Evolutionary conservation across 1,284 basidiomycete species (phyloP).

Genomic region (Violaceomyces palustris): DNA sequence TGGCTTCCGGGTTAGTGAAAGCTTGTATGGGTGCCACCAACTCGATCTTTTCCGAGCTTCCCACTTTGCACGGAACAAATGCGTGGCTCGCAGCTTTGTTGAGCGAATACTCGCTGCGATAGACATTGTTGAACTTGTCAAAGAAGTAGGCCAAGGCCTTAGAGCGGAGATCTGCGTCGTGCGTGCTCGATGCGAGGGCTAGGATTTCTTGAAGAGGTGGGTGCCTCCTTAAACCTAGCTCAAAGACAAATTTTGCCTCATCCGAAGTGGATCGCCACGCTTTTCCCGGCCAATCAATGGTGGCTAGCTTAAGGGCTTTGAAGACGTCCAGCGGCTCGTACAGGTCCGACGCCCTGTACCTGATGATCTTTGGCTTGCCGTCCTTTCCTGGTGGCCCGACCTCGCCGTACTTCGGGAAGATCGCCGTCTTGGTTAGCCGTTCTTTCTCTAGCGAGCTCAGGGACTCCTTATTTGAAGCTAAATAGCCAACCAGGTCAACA

Average conservation of each 20-base stretch:
- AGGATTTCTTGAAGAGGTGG: conserved; percentile 66
- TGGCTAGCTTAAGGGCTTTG: conserved; percentile 68
- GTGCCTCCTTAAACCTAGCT: conserved; percentile 68
- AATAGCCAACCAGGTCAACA: conserved; percentile 54
- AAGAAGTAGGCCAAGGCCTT: conserved; percentile 45
- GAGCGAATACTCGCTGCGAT: conserved; percentile 30
- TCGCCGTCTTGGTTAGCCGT: conserved; percentile 68
- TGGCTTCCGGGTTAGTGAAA: conserved; percentile 68
- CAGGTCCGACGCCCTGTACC: conserved; percentile 45
- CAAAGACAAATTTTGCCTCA: conserved; percentile 74
- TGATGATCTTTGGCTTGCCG: conserved; percentile 30
- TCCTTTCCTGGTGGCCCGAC: conserved; percentile 30
- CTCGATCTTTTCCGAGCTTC: conserved; percentile 57
- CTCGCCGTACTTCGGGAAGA: conserved; percentile 67
- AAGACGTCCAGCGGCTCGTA: conserved; percentile 79
- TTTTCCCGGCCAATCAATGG: conserved; percentile 77
- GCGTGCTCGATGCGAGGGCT: conserved; percentile 21
- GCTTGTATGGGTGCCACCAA: conserved; percentile 71
- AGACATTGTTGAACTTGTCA: conserved; percentile 35
- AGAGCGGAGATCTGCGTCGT: conserved; percentile 15
- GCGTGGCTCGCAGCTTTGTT: conserved; percentile 51
- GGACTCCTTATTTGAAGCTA: conserved; percentile 75
- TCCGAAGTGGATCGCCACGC: conserved; percentile 32
- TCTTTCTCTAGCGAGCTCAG: conserved; percentile 67
- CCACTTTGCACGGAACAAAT: conserved; percentile 71